These are phyloP conservation scores for Suhomyces chickasaworum DNA, from an alignment of 1,139 yeast genomes.

Conservation along the genomic window DNA sequence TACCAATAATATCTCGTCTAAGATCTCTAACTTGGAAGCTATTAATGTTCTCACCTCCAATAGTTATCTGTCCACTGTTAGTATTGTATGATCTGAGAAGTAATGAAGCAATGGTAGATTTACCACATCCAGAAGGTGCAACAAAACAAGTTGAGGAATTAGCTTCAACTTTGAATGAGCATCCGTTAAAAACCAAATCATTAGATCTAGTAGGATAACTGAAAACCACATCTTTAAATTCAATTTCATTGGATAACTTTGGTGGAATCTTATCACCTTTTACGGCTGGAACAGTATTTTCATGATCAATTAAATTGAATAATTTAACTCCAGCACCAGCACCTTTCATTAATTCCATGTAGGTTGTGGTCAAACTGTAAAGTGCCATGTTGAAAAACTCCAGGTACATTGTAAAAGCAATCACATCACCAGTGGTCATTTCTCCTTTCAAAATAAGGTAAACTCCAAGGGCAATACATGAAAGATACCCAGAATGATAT, in stretches of 20 bases:
- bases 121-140: slow-evolving; percentile 92
- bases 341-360: slow-evolving; percentile 59
- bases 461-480: slow-evolving; percentile 49
- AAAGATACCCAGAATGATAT: slow-evolving; percentile 48
- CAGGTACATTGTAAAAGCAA: slow-evolving; percentile 52
- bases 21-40: slow-evolving; percentile 71
- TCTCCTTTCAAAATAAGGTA: slow-evolving; percentile 45
- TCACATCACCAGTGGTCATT: slow-evolving; percentile 52
- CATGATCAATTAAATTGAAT: slow-evolving; percentile 47
- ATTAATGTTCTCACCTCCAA: slow-evolving; percentile 68
- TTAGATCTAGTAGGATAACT: slow-evolving; percentile 89
- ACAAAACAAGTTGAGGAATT: slow-evolving; percentile 87
- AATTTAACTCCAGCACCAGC: slow-evolving; percentile 55
- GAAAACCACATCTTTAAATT: slow-evolving; percentile 67
- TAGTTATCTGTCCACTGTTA: slow-evolving; percentile 56
- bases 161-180: slow-evolving; percentile 59
- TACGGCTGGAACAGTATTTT: slow-evolving; percentile 47
- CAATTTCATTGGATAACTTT: slow-evolving; percentile 56
- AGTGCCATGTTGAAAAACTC: slow-evolving; percentile 52
- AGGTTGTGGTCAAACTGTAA: slow-evolving; percentile 52
- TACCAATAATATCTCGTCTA: slow-evolving; percentile 68
- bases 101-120: slow-evolving; percentile 78
- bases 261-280: slow-evolving; percentile 44
- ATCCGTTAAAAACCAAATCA: slow-evolving; percentile 65
- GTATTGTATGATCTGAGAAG: slow-evolving; percentile 68